A percentile compares a stretch with the other conserved stretches of the same genome.
Conservation (phyloP, 768 basidiomycete genomes). For the Tubosaeta sp. region DNA sequence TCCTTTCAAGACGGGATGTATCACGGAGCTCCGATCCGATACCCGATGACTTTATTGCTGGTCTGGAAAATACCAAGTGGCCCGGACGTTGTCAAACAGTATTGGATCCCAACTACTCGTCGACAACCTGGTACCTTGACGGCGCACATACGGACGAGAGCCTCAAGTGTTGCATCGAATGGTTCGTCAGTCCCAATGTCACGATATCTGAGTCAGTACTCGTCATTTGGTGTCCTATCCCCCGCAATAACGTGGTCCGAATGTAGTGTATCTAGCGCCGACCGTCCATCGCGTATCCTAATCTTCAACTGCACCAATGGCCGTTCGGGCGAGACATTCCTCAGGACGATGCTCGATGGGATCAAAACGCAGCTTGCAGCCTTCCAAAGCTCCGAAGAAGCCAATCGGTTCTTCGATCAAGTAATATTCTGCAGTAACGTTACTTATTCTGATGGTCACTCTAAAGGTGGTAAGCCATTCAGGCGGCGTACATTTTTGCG, state of each 20-base stretch:
- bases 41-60: constrained; percentile 51
- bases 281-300: constrained; percentile 49
- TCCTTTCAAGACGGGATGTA: constrained; percentile 42
- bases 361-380: constrained; percentile 44
- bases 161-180: constrained; percentile 78
- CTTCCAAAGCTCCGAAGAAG: constrained; percentile 35
- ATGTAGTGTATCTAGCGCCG: constrained; percentile 10
- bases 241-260: constrained; percentile 1
- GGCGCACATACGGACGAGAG: constrained; percentile 96
- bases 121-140: constrained; percentile 84
- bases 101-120: constrained; percentile 47
- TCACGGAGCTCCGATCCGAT: constrained; percentile 30
- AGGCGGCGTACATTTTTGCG: background rate
- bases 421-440: constrained; percentile 97
- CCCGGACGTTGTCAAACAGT: constrained; percentile 93
- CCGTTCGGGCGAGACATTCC: constrained; percentile 72
- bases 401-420: constrained; percentile 63
- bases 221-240: constrained; percentile 1
- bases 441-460: constrained; percentile 85
- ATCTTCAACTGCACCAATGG: constrained; percentile 96
- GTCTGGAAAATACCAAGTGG: constrained; percentile 74
- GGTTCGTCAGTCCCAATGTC: constrained; percentile 70
- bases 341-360: constrained; percentile 54
- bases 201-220: constrained; percentile 36
- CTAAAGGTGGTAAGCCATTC: constrained; percentile 73